phyloP scores from a whole-genome alignment of 2,329 filamentous ascomycete species.

The Acrocalymma vagum region DNA sequence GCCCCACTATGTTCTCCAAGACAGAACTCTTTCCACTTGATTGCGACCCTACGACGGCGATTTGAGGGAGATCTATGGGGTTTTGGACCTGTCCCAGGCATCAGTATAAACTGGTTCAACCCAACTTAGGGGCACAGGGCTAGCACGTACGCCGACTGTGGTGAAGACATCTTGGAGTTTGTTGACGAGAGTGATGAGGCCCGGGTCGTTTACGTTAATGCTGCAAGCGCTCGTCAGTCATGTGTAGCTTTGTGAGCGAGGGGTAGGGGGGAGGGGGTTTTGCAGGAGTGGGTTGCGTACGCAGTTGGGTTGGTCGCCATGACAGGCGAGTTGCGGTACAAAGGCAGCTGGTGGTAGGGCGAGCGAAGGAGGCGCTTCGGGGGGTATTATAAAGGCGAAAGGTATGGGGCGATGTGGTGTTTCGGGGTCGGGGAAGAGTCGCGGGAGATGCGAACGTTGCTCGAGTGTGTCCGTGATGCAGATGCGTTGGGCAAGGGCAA shows the following conservation, averaged over 20 bases:
- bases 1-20: slow-evolving; percentile 96
- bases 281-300: slow-evolving; percentile 34
- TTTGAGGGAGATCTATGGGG: slow-evolving; percentile 98
- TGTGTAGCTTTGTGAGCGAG: slow-evolving; percentile 31
- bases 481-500: background rate
- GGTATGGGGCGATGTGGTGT: background rate
- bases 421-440: background rate
- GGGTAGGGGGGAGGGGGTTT: slow-evolving; percentile 13
- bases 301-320: slow-evolving; percentile 53
- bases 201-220: slow-evolving; percentile 76
- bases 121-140: slow-evolving; percentile 1
- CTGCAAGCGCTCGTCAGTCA: slow-evolving; percentile 52
- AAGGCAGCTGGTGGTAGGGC: slow-evolving; percentile 7
- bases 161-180: slow-evolving; percentile 99
- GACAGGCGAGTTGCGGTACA: slow-evolving; percentile 41
- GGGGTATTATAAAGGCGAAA: slow-evolving; percentile 7
- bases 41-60: slow-evolving; percentile 97
- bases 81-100: slow-evolving; percentile 79
- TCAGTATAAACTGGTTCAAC: slow-evolving; percentile 31
- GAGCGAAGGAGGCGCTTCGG: slow-evolving; percentile 9
- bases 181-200: slow-evolving; percentile 86
- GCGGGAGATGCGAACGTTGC: slow-evolving; percentile 2
- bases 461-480: no score
- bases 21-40: slow-evolving; percentile 99
- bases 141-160: slow-evolving; percentile 79